Conservation (phyloP, 129 eudicot species). For the Saposhnikovia divaricata region DNA sequence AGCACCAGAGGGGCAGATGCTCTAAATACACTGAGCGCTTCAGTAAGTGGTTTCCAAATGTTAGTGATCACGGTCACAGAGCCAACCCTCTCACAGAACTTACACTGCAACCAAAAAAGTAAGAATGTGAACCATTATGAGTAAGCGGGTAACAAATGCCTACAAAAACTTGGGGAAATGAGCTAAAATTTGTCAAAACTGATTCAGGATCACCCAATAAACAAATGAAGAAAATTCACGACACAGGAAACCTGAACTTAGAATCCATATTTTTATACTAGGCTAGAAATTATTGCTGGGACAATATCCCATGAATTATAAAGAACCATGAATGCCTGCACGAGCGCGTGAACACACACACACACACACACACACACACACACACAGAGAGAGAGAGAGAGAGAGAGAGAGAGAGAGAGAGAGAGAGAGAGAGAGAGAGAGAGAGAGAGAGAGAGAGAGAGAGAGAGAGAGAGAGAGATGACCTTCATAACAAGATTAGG, state of each 20-base stretch:
- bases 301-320: no score
- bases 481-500: constrained; percentile 38
- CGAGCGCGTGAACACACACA: no score
- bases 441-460: background rate
- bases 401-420: no score
- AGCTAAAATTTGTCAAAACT: background rate
- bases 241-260: background rate
- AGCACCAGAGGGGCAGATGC: constrained; percentile 51
- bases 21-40: constrained; percentile 34
- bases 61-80: constrained; percentile 57
- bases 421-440: background rate
- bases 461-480: constrained; percentile 2
- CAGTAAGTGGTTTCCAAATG: constrained; percentile 54
- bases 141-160: background rate
- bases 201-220: background rate
- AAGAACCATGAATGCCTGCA: no score
- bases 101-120: constrained; percentile 50
- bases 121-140: background rate
- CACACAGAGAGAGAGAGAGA: no score
- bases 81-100: constrained; percentile 84
- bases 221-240: background rate
- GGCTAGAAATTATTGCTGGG: no score
- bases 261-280: no score
- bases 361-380: no score
- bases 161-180: constrained; percentile 3